phyloP scores from a whole-genome alignment of 2,329 filamentous ascomycete genomes.

The Rugonectria rugulosa region DNA sequence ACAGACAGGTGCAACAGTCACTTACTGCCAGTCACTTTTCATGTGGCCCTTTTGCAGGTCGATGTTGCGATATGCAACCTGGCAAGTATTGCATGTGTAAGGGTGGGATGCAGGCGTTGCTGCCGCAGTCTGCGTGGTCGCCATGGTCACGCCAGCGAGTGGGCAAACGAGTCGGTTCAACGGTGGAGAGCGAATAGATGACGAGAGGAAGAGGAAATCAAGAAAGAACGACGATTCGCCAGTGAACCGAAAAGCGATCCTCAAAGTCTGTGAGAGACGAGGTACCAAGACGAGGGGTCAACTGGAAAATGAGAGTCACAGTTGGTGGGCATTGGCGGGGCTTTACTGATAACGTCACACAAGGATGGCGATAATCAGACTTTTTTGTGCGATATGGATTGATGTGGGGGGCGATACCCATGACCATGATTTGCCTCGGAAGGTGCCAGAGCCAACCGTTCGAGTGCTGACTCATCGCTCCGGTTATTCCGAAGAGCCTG shows the following conservation, averaged over 20 bases:
- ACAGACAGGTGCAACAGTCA: constrained; percentile 36
- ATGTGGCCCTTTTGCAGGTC: constrained; percentile 95
- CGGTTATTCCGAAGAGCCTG: background rate
- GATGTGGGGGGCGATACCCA: too few relatives aligned
- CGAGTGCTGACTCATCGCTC: background rate
- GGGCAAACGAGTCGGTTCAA: background rate
- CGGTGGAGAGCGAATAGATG: background rate
- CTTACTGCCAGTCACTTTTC: constrained; percentile 98
- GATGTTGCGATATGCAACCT: constrained; percentile 93
- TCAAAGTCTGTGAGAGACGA: constrained; percentile 8
- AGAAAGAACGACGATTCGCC: background rate
- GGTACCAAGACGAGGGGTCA: constrained; percentile 6
- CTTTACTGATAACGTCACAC: constrained; percentile 40
- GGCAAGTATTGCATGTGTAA: constrained; percentile 98
- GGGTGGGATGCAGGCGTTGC: constrained; percentile 70
- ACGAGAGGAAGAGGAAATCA: background rate
- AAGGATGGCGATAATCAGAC: constrained; percentile 34
- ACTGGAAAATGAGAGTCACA: constrained; percentile 29
- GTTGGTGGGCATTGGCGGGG: constrained; percentile 41
- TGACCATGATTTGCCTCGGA: background rate
- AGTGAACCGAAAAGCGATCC: constrained; percentile 3
- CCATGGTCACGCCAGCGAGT: constrained; percentile 49
- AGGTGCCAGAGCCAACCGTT: background rate
- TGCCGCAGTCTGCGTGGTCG: constrained; percentile 46
- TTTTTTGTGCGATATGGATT: constrained; percentile 30